These are phyloP conservation scores for Schizophyllum amplum DNA, from an alignment of 1,284 basidiomycete species.

Conservation along the genomic window DNA sequence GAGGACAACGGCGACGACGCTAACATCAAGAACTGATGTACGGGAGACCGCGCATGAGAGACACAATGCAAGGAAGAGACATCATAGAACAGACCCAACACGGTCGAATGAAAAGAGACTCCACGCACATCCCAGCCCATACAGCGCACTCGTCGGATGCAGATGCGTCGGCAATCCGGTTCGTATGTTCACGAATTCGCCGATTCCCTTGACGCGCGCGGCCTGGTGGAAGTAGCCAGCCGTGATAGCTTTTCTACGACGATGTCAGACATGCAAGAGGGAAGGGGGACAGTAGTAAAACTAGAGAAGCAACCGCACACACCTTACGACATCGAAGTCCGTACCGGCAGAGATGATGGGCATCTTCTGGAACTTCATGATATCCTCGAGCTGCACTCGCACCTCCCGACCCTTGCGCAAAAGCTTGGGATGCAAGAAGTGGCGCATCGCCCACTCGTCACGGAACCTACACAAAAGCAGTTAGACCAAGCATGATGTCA, in stretches of 20 bases:
- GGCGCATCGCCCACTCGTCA: constrained; percentile 90
- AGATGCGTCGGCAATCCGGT: constrained; percentile 91
- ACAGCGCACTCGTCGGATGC: constrained; percentile 94
- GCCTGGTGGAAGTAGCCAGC: constrained; percentile 99
- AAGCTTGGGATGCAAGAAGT: constrained; percentile 95
- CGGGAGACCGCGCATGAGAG: too few relatives aligned
- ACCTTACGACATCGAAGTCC: constrained; percentile 90
- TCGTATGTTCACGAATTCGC: constrained; percentile 96
- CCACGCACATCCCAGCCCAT: constrained; percentile 86
- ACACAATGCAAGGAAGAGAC: too few relatives aligned
- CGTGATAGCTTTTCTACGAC: constrained; percentile 85
- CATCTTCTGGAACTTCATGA: constrained; percentile 98
- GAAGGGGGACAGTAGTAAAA: constrained; percentile 5
- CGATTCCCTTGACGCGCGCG: constrained; percentile 95
- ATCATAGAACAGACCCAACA: too few relatives aligned
- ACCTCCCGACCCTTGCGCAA: constrained; percentile 95
- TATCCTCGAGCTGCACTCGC: constrained; percentile 93
- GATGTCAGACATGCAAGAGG: too few relatives aligned
- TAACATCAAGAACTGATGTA: too few relatives aligned
- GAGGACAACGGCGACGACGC: too few relatives aligned
- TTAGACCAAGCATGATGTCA: constrained; percentile 4
- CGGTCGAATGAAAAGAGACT: too few relatives aligned
- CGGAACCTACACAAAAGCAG: constrained; percentile 49
- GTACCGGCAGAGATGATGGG: constrained; percentile 84
- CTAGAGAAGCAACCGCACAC: constrained; percentile 41